Conservation (phyloP, 2,329 filamentous ascomycete species). For the Coleophoma cylindrospora region DNA sequence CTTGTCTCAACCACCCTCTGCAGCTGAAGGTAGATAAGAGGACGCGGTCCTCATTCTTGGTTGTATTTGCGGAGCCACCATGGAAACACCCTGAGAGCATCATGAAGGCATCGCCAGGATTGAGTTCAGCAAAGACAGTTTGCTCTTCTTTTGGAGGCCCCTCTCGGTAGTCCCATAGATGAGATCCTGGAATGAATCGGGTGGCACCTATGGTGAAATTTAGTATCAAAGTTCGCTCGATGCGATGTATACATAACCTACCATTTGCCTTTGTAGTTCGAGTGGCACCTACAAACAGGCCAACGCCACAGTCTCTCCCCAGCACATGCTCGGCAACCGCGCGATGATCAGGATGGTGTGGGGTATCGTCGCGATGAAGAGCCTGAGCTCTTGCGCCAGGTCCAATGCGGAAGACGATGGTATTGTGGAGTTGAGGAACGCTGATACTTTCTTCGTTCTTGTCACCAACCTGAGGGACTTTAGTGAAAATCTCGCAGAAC, state of each 20-base stretch:
- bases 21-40: neutral
- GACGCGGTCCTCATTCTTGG: neutral
- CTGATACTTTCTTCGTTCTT: slow-evolving; percentile 9
- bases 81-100: slow-evolving; percentile 4
- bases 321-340: slow-evolving; percentile 1
- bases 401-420: slow-evolving; percentile 1
- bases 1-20: slow-evolving; percentile 10
- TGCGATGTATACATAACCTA: neutral
- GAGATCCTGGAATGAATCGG: slow-evolving; percentile 5
- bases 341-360: neutral
- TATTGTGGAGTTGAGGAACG: slow-evolving; percentile 1
- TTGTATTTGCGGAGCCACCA: slow-evolving; percentile 4
- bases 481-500: neutral
- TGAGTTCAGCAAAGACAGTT: slow-evolving; percentile 1
- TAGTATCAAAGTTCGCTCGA: neutral
- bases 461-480: neutral
- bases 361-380: neutral
- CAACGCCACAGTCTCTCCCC: neutral
- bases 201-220: slow-evolving; percentile 1
- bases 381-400: neutral
- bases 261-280: slow-evolving; percentile 6
- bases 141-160: slow-evolving; percentile 2
- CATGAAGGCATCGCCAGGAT: slow-evolving; percentile 3
- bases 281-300: neutral
- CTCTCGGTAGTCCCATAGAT: slow-evolving; percentile 3